These are phyloP conservation scores for Escallonia rubra DNA, from an alignment of 129 eudicot genomes.

Conservation along the genomic window DNA sequence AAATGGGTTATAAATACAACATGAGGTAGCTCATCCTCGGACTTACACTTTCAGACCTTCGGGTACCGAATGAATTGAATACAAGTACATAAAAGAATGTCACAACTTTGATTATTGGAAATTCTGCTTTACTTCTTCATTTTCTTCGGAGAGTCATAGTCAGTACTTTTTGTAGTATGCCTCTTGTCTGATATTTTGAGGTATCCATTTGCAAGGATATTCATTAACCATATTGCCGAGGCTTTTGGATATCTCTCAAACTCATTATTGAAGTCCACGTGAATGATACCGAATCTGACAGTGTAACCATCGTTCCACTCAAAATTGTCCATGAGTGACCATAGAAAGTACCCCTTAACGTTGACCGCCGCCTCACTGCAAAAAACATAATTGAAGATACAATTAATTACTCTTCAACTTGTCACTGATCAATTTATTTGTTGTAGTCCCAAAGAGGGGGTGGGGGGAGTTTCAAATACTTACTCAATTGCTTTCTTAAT, in stretches of 20 bases:
- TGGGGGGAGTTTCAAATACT: neutral
- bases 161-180: too few relatives aligned
- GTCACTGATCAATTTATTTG: neutral
- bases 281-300: neutral
- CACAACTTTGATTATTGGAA: too few relatives aligned
- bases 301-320: slow-evolving; percentile 1
- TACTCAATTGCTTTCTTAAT: neutral
- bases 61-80: too few relatives aligned
- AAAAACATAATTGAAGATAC: neutral
- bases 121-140: too few relatives aligned
- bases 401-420: neutral
- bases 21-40: too few relatives aligned
- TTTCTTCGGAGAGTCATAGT: too few relatives aligned
- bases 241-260: neutral
- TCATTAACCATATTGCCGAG: neutral
- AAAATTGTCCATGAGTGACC: slow-evolving; percentile 1
- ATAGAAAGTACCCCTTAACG: neutral
- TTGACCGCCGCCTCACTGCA: neutral
- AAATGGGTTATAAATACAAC: too few relatives aligned
- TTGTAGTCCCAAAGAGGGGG: neutral
- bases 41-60: too few relatives aligned
- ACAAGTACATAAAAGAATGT: too few relatives aligned
- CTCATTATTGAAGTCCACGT: neutral
- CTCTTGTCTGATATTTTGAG: too few relatives aligned
- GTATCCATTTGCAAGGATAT: neutral